Conservation (phyloP, 2,329 filamentous ascomycete genomes). For the Fusarium pseudonygamai region DNA sequence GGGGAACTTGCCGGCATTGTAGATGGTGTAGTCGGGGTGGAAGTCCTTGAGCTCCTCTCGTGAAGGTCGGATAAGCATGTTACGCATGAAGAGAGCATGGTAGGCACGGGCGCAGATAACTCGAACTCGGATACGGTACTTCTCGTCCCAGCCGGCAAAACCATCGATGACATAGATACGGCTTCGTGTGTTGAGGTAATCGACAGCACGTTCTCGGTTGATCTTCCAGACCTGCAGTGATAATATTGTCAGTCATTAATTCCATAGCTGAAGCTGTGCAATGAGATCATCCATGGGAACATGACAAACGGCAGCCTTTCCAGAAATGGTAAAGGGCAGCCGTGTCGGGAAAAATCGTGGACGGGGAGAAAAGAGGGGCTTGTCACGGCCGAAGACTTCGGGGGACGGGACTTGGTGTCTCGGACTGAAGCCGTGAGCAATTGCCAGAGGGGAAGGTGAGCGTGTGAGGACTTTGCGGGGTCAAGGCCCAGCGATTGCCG, state of each 20-base stretch:
- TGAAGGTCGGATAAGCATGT: constrained; percentile 98
- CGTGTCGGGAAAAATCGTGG: constrained; percentile 41
- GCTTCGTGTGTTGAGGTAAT: constrained; percentile 98
- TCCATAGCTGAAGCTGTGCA: not conserved
- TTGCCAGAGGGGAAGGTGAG: constrained; percentile 26
- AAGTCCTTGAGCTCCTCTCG: constrained; percentile 95
- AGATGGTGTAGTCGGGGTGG: constrained; percentile 99
- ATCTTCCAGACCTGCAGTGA: constrained; percentile 91
- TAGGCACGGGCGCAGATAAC: constrained; percentile 99
- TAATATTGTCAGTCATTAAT: constrained; percentile 41
- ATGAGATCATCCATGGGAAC: constrained; percentile 7
- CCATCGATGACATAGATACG: constrained; percentile 99
- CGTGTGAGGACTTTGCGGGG: constrained; percentile 37
- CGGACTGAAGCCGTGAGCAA: constrained; percentile 35
- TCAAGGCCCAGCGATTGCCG: constrained; percentile 34
- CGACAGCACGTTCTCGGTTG: constrained; percentile 97
- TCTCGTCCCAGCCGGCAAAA: constrained; percentile 97
- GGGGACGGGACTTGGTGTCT: constrained; percentile 24
- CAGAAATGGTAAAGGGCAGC: constrained; percentile 13
- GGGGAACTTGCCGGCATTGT: constrained; percentile 98
- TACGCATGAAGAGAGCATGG: constrained; percentile 99
- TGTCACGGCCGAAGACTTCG: constrained; percentile 32
- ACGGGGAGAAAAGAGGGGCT: constrained; percentile 35
- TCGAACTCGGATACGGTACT: constrained; percentile 96
- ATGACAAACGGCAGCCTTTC: constrained; percentile 14